Evolutionary conservation across 2,329 filamentous ascomycete species (phyloP).

Genomic region (Lachnum nothofagi): DNA sequence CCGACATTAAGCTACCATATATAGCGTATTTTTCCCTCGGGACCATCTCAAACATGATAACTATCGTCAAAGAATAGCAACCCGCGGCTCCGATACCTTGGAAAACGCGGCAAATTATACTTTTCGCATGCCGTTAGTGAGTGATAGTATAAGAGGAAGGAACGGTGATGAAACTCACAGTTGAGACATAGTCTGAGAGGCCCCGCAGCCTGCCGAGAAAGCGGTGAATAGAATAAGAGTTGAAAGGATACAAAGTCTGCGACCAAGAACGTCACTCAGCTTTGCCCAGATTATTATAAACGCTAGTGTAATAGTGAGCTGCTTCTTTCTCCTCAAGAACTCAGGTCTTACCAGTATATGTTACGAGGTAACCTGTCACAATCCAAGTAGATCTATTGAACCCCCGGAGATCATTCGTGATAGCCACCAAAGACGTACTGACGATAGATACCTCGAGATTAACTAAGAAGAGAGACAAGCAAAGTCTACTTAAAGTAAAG

Average conservation of each 20-base stretch:
- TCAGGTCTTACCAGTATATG: conserved; percentile 4
- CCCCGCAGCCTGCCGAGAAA: conserved; percentile 1
- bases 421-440: conserved; percentile 6
- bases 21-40: conserved; percentile 29
- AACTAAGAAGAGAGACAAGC: conserved; percentile 15
- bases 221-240: not conserved
- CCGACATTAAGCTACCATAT: conserved; percentile 41
- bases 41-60: conserved; percentile 42
- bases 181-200: not conserved
- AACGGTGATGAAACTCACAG: not conserved
- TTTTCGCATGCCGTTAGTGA: not conserved
- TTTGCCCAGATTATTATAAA: conserved; percentile 2
- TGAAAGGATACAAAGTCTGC: not conserved
- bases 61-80: conserved; percentile 19
- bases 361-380: conserved; percentile 6
- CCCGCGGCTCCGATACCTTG: conserved; percentile 36
- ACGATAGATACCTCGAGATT: not conserved
- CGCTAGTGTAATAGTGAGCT: not conserved
- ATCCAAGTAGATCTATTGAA: conserved; percentile 5
- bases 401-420: conserved; percentile 4
- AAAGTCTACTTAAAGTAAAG: too few relatives aligned
- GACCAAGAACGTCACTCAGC: conserved; percentile 1
- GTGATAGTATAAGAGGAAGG: not conserved
- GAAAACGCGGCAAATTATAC: conserved; percentile 14
- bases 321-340: too few relatives aligned